A percentile compares a stretch with the other conserved stretches of the same genome.
Conservation (phyloP, 2,329 filamentous ascomycete species). For the Bipolaris zeicola region DNA sequence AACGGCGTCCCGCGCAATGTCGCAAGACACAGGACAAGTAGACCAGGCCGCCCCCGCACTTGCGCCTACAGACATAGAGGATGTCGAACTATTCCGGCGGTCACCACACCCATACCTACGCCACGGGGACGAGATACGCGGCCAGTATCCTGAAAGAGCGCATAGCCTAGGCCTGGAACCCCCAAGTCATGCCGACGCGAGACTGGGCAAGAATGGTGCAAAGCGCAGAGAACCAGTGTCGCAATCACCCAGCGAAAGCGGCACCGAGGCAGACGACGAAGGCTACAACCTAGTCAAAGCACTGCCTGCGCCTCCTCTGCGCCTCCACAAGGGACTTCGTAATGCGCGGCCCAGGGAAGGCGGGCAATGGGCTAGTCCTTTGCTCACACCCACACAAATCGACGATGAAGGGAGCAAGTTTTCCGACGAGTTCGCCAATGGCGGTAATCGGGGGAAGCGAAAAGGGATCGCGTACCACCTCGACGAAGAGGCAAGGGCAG, state of each 20-base stretch:
- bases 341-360: constrained; percentile 51
- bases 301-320: constrained; percentile 76
- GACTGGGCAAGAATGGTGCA: constrained; percentile 34
- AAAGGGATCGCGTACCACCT: constrained; percentile 28
- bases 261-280: constrained; percentile 94
- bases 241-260: constrained; percentile 75
- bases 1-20: constrained; percentile 7
- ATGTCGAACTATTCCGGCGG: constrained; percentile 45
- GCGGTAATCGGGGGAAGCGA: constrained; percentile 22
- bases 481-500: constrained; percentile 46
- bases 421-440: constrained; percentile 46
- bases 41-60: constrained; percentile 28
- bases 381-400: constrained; percentile 55
- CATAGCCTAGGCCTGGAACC: constrained; percentile 15
- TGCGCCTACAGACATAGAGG: constrained; percentile 31
- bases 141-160: constrained; percentile 20
- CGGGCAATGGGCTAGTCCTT: constrained; percentile 46
- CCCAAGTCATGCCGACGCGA: constrained; percentile 22
- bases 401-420: constrained; percentile 53
- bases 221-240: constrained; percentile 36
- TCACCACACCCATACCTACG: constrained; percentile 49
- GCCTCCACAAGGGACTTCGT: constrained; percentile 77
- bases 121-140: constrained; percentile 33
- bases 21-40: constrained; percentile 16
- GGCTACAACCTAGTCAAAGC: constrained; percentile 76